Conservation (phyloP, 768 basidiomycete species). For the Xerocomellus dryophilus region DNA sequence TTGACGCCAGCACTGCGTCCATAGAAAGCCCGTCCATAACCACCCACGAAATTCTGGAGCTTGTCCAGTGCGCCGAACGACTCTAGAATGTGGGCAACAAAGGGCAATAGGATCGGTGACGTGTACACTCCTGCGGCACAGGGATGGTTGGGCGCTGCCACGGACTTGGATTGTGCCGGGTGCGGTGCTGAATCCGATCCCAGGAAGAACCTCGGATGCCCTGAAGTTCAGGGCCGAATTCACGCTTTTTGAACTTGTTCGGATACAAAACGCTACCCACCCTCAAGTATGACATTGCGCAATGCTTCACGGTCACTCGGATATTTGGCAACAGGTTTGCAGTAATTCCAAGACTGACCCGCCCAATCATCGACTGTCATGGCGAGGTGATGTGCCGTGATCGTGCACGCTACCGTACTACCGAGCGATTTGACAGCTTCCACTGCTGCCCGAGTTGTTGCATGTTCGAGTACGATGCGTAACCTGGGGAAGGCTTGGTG, state of each 20-base stretch:
- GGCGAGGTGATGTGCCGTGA: constrained; percentile 94
- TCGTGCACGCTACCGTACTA: constrained; percentile 88
- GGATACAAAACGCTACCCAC: constrained; percentile 35
- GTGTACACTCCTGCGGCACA: constrained; percentile 98
- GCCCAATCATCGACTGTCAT: constrained; percentile 97
- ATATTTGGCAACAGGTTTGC: constrained; percentile 97
- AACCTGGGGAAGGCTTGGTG: constrained; percentile 83
- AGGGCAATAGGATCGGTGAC: constrained; percentile 84
- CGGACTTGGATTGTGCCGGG: constrained; percentile 63
- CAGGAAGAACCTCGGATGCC: constrained; percentile 93
- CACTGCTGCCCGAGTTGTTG: constrained; percentile 88
- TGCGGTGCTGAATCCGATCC: constrained; percentile 98
- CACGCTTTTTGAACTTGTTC: background rate
- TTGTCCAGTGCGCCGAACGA: constrained; percentile 83
- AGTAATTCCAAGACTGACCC: constrained; percentile 92
- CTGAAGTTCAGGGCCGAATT: constrained; percentile 34
- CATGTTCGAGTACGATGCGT: constrained; percentile 95
- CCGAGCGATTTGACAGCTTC: constrained; percentile 79
- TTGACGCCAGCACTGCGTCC: constrained; percentile 32
- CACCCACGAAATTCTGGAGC: constrained; percentile 76
- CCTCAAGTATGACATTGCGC: constrained; percentile 70
- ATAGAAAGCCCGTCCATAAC: constrained; percentile 82
- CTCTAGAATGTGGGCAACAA: constrained; percentile 85
- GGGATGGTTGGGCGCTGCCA: constrained; percentile 60
- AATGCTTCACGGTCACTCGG: constrained; percentile 88